Evolutionary conservation across 331 rosid genomes (phyloP).

Genomic region (Ulmus americana): DNA sequence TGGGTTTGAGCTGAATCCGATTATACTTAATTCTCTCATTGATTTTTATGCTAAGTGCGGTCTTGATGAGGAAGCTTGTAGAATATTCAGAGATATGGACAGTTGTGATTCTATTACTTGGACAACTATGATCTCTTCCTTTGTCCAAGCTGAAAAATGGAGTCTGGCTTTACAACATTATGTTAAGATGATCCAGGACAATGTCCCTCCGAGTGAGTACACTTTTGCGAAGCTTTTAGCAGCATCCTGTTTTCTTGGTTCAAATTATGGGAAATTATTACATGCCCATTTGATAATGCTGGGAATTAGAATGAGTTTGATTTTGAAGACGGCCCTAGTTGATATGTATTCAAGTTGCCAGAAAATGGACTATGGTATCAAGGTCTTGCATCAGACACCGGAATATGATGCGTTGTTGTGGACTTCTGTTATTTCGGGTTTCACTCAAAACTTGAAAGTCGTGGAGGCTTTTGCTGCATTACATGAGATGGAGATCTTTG

Average conservation of each 20-base stretch:
- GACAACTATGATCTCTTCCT: constrained; percentile 61
- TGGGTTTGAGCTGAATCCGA: constrained; percentile 41
- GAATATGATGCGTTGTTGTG: constrained; percentile 55
- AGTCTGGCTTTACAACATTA: constrained; percentile 39
- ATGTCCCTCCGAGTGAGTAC: constrained; percentile 50
- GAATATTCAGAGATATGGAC: constrained; percentile 31
- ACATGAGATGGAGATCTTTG: constrained; percentile 41
- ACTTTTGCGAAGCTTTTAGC: constrained; percentile 53
- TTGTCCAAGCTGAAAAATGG: constrained; percentile 42
- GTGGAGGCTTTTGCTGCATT: constrained; percentile 44
- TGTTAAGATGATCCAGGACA: constrained; percentile 35
- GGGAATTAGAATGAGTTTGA: constrained; percentile 47
- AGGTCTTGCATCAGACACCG: constrained; percentile 48
- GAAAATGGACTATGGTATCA: constrained; percentile 41
- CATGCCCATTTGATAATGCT: constrained; percentile 45
- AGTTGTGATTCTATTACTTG: constrained; percentile 51
- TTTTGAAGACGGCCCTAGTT: constrained; percentile 54
- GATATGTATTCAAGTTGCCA: constrained; percentile 53
- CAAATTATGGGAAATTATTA: constrained; percentile 44
- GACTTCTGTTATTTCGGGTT: constrained; percentile 59
- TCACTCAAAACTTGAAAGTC: constrained; percentile 34
- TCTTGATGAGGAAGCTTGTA: constrained; percentile 31
- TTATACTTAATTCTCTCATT: constrained; percentile 42
- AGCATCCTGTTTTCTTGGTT: constrained; percentile 29
- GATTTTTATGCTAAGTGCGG: constrained; percentile 47